These are phyloP conservation scores for Xylariales sp. DNA, from an alignment of 2,329 filamentous ascomycete species.

Conservation along the genomic window DNA sequence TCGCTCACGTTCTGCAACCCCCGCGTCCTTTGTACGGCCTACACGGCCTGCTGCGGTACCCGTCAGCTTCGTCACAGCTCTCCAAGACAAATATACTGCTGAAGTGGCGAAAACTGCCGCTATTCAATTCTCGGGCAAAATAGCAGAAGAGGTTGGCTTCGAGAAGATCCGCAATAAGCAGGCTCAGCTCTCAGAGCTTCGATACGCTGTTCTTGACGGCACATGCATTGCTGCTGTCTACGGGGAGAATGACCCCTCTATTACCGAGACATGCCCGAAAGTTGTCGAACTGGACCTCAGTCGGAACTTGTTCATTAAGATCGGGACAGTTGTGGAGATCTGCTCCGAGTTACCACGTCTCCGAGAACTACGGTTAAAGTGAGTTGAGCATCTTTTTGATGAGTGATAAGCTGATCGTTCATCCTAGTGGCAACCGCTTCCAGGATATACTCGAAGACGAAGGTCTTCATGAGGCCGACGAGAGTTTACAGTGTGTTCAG, in stretches of 20 bases:
- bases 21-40: constrained; percentile 89
- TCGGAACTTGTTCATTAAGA: constrained; percentile 79
- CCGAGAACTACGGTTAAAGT: constrained; percentile 77
- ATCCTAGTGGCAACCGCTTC: constrained; percentile 78
- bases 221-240: constrained; percentile 66
- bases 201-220: constrained; percentile 84
- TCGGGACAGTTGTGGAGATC: constrained; percentile 75
- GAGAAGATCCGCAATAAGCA: constrained; percentile 89
- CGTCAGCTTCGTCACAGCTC: constrained; percentile 80
- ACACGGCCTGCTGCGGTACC: constrained; percentile 75
- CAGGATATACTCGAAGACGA: constrained; percentile 58
- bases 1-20: constrained; percentile 72
- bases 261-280: constrained; percentile 68
- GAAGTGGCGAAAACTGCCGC: constrained; percentile 59
- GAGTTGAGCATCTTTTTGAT: constrained; percentile 47
- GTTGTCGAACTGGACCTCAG: constrained; percentile 86
- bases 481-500: constrained; percentile 62
- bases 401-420: constrained; percentile 24
- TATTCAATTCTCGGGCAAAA: constrained; percentile 80
- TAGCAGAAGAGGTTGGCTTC: constrained; percentile 93
- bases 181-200: constrained; percentile 80
- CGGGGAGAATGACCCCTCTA: constrained; percentile 52
- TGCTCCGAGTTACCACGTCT: constrained; percentile 76
- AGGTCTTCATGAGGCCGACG: constrained; percentile 48
- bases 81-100: constrained; percentile 85